A percentile compares a stretch with the other conserved stretches of the same genome.
phyloP scores from a whole-genome alignment of 257 asterid genomes.

The Datura wrightii region DNA sequence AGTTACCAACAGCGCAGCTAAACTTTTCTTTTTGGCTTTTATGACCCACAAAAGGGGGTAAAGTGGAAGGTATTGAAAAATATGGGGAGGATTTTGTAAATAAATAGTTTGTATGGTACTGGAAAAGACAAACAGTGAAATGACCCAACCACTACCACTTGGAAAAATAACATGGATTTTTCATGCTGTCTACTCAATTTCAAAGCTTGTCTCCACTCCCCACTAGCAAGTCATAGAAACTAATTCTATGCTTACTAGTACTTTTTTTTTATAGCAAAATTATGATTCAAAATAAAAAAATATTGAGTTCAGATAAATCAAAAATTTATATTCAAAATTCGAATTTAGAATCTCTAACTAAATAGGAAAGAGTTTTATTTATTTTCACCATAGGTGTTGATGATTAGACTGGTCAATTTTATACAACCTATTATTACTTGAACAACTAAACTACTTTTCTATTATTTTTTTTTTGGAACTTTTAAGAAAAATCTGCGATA shows the following conservation, averaged over 20 bases:
- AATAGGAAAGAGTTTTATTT: too few species aligned
- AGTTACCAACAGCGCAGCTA: slow-evolving; percentile 15
- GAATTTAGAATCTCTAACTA: too few species aligned
- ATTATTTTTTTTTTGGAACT: too few species aligned
- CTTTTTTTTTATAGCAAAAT: neutral
- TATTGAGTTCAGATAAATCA: too few species aligned
- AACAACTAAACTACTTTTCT: neutral
- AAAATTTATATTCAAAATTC: neutral
- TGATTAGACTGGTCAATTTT: neutral
- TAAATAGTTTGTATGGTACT: neutral
- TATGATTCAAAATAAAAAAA: neutral
- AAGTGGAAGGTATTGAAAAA: neutral
- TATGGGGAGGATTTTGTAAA: neutral
- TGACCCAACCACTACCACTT: slow-evolving; percentile 35
- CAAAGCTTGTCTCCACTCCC: slow-evolving; percentile 24
- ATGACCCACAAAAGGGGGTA: slow-evolving; percentile 28
- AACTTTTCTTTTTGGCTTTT: neutral
- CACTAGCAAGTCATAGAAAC: neutral
- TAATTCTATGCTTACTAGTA: neutral
- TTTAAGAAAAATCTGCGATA: too few species aligned
- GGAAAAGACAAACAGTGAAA: slow-evolving; percentile 24
- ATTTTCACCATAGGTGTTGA: too few species aligned
- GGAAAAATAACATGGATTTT: neutral
- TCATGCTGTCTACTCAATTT: neutral
- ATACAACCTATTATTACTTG: neutral